Percentiles rank a stretch among this genome's conserved stretches.
Evolutionary conservation across 169 alveolate genomes (phyloP).

Genomic region (Eimeria maxima): DNA sequence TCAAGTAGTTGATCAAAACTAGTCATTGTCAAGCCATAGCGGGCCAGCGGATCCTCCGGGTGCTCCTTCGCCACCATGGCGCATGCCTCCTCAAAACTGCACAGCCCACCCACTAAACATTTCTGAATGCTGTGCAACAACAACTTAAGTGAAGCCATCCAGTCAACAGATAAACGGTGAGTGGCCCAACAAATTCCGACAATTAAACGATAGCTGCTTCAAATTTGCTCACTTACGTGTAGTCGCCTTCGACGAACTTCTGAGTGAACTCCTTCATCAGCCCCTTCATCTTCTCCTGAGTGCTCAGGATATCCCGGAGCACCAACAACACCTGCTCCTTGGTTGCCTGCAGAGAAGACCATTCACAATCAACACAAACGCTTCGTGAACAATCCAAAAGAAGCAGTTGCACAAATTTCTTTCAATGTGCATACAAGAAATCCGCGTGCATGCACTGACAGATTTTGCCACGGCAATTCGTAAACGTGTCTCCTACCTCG

Average conservation of each 20-base stretch:
- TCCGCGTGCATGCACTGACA: neutral
- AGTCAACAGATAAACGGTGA: neutral
- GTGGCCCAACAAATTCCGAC: neutral
- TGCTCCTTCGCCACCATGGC: constrained; percentile 84
- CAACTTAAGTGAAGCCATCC: no score
- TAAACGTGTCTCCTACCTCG: constrained; percentile 2
- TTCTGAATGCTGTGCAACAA: neutral
- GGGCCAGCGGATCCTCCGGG: constrained; percentile 87
- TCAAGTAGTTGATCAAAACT: constrained; percentile 86
- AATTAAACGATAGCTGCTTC: no score
- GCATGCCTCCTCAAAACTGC: constrained; percentile 85
- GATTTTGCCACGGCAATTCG: neutral
- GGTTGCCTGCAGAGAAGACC: constrained; percentile 67
- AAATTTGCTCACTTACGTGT: constrained; percentile 46
- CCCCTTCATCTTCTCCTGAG: constrained; percentile 85
- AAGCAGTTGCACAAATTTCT: neutral
- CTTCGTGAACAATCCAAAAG: no score
- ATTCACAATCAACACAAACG: no score
- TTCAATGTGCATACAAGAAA: no score
- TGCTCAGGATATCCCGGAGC: constrained; percentile 84
- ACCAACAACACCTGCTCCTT: constrained; percentile 86
- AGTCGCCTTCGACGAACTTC: constrained; percentile 64
- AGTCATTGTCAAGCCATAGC: constrained; percentile 84
- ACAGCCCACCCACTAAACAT: neutral
- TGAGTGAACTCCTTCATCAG: constrained; percentile 83